Evolutionary conservation across 23 red algal species (phyloP).

Genomic region (Chondrus crispus): DNA sequence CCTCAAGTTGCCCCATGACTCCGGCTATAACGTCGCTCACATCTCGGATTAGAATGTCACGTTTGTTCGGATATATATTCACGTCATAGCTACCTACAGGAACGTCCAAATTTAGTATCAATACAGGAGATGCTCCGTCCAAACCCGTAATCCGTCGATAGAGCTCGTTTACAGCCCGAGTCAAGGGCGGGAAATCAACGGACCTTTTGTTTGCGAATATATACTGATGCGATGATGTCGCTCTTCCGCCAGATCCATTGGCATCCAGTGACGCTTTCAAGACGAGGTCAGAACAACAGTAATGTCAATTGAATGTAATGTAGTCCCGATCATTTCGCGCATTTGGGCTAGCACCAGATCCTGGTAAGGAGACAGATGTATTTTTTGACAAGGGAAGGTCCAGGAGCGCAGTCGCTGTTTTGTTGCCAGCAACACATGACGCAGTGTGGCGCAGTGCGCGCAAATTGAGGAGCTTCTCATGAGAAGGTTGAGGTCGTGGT

Average conservation of each 20-base stretch:
- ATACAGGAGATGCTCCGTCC: conserved; percentile 38
- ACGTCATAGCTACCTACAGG: conserved; percentile 61
- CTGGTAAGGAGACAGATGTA: not conserved
- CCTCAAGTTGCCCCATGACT: conserved; percentile 10
- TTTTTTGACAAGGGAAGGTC: not conserved
- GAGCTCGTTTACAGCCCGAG: conserved; percentile 46
- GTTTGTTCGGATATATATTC: conserved; percentile 86
- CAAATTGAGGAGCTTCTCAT: no score
- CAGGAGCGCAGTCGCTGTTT: not conserved
- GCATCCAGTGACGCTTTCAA: conserved; percentile 48
- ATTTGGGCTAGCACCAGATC: no score
- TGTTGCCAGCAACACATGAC: no score
- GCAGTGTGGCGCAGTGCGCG: no score
- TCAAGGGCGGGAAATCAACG: conserved; percentile 49
- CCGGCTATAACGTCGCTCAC: conserved; percentile 46
- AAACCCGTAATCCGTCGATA: conserved; percentile 60
- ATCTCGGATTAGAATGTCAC: conserved; percentile 59
- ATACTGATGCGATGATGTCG: conserved; percentile 70
- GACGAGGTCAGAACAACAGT: conserved; percentile 15
- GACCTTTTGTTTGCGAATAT: conserved; percentile 75
- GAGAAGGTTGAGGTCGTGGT: no score
- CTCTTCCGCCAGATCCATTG: conserved; percentile 50
- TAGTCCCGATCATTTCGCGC: not conserved
- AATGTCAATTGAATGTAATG: not conserved
- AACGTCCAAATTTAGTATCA: conserved; percentile 63